A percentile compares a stretch with the other conserved stretches of the same genome.
Evolutionary conservation across 2,329 filamentous ascomycete species (phyloP).

Genomic region (Aspergillus carbonarius): DNA sequence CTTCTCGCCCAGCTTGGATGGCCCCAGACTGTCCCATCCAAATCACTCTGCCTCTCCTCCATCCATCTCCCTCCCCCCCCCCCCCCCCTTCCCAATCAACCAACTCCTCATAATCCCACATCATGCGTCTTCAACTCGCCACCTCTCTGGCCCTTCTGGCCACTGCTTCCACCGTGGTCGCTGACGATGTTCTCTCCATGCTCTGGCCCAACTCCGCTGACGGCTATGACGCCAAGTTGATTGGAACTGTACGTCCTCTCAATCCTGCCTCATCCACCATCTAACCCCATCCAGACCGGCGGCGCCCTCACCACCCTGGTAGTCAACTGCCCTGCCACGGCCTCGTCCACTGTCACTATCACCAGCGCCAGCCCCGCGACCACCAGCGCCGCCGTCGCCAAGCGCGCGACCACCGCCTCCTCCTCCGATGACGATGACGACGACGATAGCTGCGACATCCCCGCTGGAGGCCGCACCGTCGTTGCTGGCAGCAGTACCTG

Average conservation of each 20-base stretch:
- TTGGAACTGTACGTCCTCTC: slow-evolving; percentile 14
- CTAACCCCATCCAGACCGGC: background rate
- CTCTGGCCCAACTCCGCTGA: background rate
- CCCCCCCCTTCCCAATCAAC: background rate
- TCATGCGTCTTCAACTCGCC: slow-evolving; percentile 17
- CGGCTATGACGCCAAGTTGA: slow-evolving; percentile 9
- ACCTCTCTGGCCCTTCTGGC: slow-evolving; percentile 27
- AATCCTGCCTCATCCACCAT: background rate
- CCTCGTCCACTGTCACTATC: background rate
- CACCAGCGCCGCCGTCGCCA: slow-evolving; percentile 12
- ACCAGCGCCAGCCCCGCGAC: slow-evolving; percentile 17
- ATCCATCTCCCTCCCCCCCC: background rate
- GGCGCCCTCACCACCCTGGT: slow-evolving; percentile 1
- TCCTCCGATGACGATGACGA: background rate
- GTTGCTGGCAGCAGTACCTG: background rate
- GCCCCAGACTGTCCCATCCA: background rate
- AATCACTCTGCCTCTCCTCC: too few relatives aligned
- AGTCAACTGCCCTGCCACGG: background rate
- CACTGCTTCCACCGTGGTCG: slow-evolving; percentile 23
- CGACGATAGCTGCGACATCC: background rate
- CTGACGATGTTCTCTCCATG: slow-evolving; percentile 15
- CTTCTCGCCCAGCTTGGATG: background rate
- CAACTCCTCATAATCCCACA: background rate
- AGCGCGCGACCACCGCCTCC: slow-evolving; percentile 12
- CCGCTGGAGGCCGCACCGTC: background rate